Evolutionary conservation across 257 asterid species (phyloP), one percentile per base, ranked within the genome.

Genomic region (Rehmannia glutinosa): DNA sequence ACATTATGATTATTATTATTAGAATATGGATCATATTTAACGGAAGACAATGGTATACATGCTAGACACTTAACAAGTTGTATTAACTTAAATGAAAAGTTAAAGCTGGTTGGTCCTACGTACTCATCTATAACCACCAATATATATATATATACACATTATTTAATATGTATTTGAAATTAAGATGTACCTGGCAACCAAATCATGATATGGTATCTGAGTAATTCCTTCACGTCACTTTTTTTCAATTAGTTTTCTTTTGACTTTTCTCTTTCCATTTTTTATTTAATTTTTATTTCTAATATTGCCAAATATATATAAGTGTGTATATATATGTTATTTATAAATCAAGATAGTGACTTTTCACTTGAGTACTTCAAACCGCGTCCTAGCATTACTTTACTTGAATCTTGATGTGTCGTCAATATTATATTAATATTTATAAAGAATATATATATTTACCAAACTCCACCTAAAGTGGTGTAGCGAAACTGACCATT

Each of bases 381-480:
- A 39, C 52, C 36, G 35, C 66, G 30, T 38, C 0, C 2, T 4
- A 5, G 12, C 36, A 13, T 24, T 21, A 19, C 1, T 43, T 62
- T 42, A 6, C 53, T 11, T 61, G 53, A 41, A n/a, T n/a, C n/a
- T n/a, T n/a, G n/a, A n/a, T n/a, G n/a, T n/a, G n/a, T n/a, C n/a
- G n/a, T n/a, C n/a, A n/a, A n/a, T n/a, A n/a, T n/a, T n/a, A n/a
- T n/a, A n/a, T n/a, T n/a, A n/a, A n/a, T n/a, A n/a, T n/a, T n/a
- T n/a, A n/a, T n/a, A n/a, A n/a, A n/a, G n/a, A n/a, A n/a, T n/a
- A n/a, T 10, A 28, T 17, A 12, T 5, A 42, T 13, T 42, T n/a
- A 62, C 25, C 68, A 62, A 41, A 62, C 36, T 24, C 39, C 55
- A 62, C 55, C 28, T 62, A 46, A 64, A 28, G 46, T 64, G 28